These are phyloP conservation scores for Areca catechu DNA, from an alignment of 176 grass and related monocot genomes.

Conservation along the genomic window DNA sequence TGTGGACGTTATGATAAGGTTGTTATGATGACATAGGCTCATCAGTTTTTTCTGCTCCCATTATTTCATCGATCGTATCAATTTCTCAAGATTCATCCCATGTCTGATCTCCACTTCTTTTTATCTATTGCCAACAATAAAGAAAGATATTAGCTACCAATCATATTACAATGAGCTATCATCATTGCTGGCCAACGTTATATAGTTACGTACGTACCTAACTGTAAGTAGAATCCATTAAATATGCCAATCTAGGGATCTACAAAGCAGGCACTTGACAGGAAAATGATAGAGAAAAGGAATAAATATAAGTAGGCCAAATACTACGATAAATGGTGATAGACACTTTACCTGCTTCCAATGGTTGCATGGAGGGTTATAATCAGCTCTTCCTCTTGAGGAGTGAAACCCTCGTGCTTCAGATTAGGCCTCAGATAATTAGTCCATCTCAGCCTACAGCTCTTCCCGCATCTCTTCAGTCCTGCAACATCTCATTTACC, in stretches of 20 bases:
- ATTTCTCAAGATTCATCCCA: too few species aligned
- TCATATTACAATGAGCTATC: too few species aligned
- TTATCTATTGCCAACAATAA: too few species aligned
- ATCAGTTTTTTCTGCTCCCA: neutral
- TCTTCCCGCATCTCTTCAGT: conserved; percentile 92
- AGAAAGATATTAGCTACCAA: too few species aligned
- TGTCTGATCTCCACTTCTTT: too few species aligned
- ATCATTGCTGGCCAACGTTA: too few species aligned
- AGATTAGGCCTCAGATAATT: conserved; percentile 96
- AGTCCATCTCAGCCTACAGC: conserved; percentile 86
- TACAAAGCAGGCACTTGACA: too few species aligned
- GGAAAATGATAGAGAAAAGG: neutral
- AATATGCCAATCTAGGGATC: too few species aligned
- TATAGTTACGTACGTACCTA: too few species aligned
- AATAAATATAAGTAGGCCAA: neutral
- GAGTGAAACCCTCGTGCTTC: conserved; percentile 97
- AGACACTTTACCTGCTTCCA: conserved; percentile 52
- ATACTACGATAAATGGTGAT: too few species aligned
- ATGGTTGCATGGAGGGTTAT: conserved; percentile 80
- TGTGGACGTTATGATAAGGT: neutral
- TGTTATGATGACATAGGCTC: neutral
- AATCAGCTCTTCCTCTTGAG: conserved; percentile 86
- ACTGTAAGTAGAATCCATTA: too few species aligned
- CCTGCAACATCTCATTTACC: conserved; percentile 25
- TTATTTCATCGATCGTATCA: neutral